Percentiles rank a stretch among this genome's conserved stretches.
These are phyloP conservation scores for Colletotrichum plurivorum DNA, from an alignment of 2,329 filamentous ascomycete genomes.

Conservation along the genomic window DNA sequence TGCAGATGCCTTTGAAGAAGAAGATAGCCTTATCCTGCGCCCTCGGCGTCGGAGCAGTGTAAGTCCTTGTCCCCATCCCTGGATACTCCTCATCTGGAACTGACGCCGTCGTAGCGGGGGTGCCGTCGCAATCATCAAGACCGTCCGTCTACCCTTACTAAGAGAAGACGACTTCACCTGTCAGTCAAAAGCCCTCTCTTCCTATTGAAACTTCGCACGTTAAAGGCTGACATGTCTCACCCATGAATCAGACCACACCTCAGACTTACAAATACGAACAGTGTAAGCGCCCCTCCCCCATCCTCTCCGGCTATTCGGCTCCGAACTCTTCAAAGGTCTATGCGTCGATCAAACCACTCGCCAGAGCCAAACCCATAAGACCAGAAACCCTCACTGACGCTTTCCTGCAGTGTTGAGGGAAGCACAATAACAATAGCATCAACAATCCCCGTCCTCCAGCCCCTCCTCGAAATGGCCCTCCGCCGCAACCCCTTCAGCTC, in stretches of 20 bases:
- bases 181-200: slow-evolving; percentile 1
- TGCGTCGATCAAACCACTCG: neutral
- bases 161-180: slow-evolving; percentile 45
- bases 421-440: slow-evolving; percentile 52
- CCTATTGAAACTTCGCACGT: neutral
- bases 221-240: neutral
- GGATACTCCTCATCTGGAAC: neutral
- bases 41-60: slow-evolving; percentile 56
- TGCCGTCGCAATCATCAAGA: slow-evolving; percentile 49
- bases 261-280: slow-evolving; percentile 61
- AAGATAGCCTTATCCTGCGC: slow-evolving; percentile 56
- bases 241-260: slow-evolving; percentile 48
- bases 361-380: too few relatives aligned
- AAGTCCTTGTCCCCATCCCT: neutral
- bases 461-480: slow-evolving; percentile 40
- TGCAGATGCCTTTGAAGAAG: slow-evolving; percentile 56
- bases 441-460: slow-evolving; percentile 52
- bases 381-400: too few relatives aligned
- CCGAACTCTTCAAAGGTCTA: neutral
- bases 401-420: slow-evolving; percentile 41
- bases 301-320: neutral
- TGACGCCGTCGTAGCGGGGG: slow-evolving; percentile 40
- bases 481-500: slow-evolving; percentile 24
- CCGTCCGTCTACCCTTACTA: slow-evolving; percentile 51
- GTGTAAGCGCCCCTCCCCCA: slow-evolving; percentile 47